Base-by-base conservation (phyloP, 768 basidiomycete genomes). In the Naganishia vishniacii region DNA sequence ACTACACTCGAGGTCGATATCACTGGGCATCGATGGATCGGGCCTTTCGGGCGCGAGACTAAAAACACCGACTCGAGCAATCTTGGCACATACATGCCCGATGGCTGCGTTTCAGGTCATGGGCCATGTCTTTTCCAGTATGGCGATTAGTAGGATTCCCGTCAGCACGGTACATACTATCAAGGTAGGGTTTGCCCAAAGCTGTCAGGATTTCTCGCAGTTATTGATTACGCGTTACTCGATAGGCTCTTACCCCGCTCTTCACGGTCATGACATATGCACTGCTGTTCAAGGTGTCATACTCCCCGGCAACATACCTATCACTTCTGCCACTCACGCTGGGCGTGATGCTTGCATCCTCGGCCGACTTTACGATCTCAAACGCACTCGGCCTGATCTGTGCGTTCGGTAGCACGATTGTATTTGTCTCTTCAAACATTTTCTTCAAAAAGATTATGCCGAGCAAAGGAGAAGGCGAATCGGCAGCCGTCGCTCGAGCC, bases 401-500 rank as follows among this genome's bases (percentile, higher is more conserved):
- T 77, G 94, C 95, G 3, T 92, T 99, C 73, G 94, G 94, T 16
- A 95, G 92, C 12, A 95, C 95, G 31, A 79, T 99, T 64, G 86
- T 99, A 68, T 98, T 99, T 75, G 95, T 99, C 67, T 88, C 88
- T 70, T 93, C 91, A 68, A 99, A 99, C 78, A 98, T 99, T 71
- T 95, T 93, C 78, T 97, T 94, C 83, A 99, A 99, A 80, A 98
- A 94, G 81, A 86, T 98, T 67, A 87, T 99, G 83, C 95, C 95
- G 1, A 37, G 34, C n/a, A 58, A 69, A 66, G 37, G 72, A 72
- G 59, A 44, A 31, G 68, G 71, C 3, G 60, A 64, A 16, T 67
- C 69, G 13, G 68, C 67, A 28, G 67, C 65, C 4, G 53, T 56
- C 7, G 53, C 53, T 56, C 53, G 53, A 2, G 26, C 60, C 3